Evolutionary conservation across 164 flowering plant species (phyloP).

Genomic region (Buxus sempervirens): DNA sequence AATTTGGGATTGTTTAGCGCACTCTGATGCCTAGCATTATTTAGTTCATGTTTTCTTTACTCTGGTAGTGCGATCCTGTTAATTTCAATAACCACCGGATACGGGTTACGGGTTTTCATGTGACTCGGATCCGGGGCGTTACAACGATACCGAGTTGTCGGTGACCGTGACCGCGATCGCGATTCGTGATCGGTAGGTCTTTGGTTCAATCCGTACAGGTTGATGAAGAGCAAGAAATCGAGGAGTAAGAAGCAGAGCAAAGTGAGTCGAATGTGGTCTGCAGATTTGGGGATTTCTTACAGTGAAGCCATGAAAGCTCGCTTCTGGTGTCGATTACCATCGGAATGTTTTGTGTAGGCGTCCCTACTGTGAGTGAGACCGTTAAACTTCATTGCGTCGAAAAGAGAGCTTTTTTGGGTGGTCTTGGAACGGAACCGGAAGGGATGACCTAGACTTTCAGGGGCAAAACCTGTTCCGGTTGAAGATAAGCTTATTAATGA

Average conservation of each 20-base stretch:
- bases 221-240: conserved; percentile 53
- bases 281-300: conserved; percentile 33
- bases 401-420: conserved; percentile 55
- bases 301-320: conserved; percentile 79
- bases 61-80: too few relatives aligned
- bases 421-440: conserved; percentile 20
- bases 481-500: too few relatives aligned
- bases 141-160: too few relatives aligned
- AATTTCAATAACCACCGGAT: too few relatives aligned
- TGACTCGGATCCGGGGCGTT: too few relatives aligned
- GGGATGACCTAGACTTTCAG: conserved; percentile 46
- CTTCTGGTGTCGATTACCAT: conserved; percentile 94
- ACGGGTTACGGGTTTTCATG: too few relatives aligned
- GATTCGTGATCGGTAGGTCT: conserved; percentile 47
- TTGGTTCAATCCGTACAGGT: conserved; percentile 53
- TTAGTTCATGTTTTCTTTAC: too few relatives aligned
- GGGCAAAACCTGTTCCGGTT: conserved; percentile 33
- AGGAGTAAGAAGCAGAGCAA: conserved; percentile 47
- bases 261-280: conserved; percentile 42
- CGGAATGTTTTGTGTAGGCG: conserved; percentile 68
- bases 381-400: conserved; percentile 59
- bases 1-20: too few relatives aligned
- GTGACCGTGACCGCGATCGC: too few relatives aligned
- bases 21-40: too few relatives aligned
- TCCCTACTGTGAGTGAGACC: conserved; percentile 60